These are phyloP conservation scores for Sporothrix phasma DNA, from an alignment of 2,329 filamentous ascomycete genomes.

Conservation along the genomic window DNA sequence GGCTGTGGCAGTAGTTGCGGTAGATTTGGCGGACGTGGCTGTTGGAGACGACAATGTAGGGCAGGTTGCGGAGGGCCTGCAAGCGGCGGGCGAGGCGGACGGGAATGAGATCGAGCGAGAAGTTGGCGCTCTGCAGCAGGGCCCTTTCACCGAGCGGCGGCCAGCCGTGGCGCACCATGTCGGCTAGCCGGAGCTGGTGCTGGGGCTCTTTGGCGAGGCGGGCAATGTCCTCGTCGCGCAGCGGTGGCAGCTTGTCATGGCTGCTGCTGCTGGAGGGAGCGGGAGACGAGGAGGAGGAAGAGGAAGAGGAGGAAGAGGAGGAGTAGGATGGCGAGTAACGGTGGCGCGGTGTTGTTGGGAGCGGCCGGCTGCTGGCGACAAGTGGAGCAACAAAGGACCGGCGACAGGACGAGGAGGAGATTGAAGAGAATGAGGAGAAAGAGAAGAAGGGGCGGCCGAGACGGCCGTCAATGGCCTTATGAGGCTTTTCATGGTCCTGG, in stretches of 20 bases:
- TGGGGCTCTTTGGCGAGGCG: constrained; percentile 67
- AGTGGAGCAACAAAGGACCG: not conserved
- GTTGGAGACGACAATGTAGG: constrained; percentile 97
- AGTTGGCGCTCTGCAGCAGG: constrained; percentile 85
- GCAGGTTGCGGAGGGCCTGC: constrained; percentile 82
- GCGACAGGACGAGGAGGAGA: not conserved
- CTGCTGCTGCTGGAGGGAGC: not conserved
- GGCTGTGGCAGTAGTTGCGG: constrained; percentile 87
- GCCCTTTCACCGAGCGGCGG: constrained; percentile 73
- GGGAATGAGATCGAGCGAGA: constrained; percentile 84
- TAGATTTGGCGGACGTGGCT: constrained; percentile 91
- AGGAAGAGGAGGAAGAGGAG: not conserved
- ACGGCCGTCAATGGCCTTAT: constrained; percentile 32
- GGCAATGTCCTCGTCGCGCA: constrained; percentile 64
- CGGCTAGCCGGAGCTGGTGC: constrained; percentile 73
- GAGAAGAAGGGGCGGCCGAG: constrained; percentile 16
- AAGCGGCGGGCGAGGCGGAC: constrained; percentile 90
- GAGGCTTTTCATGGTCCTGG: constrained; percentile 35
- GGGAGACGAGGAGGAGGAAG: not conserved
- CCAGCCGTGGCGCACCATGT: constrained; percentile 76
- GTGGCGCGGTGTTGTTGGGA: constrained; percentile 27
- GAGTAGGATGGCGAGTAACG: not conserved
- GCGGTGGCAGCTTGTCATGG: constrained; percentile 3
- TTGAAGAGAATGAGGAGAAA: not conserved
- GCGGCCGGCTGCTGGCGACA: constrained; percentile 22